Evolutionary conservation across 768 basidiomycete genomes (phyloP).

Genomic region (Tricholoma terreum): DNA sequence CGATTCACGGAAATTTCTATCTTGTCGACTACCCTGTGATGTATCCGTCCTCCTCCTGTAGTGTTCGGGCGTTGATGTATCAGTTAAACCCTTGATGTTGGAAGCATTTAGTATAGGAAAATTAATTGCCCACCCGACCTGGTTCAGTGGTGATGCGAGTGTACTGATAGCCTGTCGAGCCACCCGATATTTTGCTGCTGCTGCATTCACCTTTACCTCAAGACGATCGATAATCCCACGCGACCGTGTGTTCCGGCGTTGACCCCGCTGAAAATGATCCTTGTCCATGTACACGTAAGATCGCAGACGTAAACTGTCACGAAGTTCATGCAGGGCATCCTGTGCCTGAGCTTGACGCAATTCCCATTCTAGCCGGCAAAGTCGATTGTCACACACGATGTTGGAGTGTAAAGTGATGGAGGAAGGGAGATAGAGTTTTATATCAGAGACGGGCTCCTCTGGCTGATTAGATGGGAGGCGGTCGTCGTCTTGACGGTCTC

Average conservation of each 20-base stretch:
- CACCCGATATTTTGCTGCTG: background rate
- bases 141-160: constrained; percentile 1
- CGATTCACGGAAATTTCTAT: too few species aligned
- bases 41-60: background rate
- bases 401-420: too few species aligned
- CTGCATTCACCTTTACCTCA: too few species aligned
- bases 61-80: background rate
- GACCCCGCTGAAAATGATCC: constrained; percentile 9
- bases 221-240: background rate
- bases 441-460: too few species aligned
- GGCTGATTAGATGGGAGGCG: too few species aligned
- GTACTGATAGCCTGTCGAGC: background rate
- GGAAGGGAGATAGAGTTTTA: too few species aligned
- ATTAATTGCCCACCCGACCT: background rate
- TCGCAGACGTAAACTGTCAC: constrained; percentile 7
- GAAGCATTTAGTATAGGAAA: constrained; percentile 4
- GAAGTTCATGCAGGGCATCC: too few species aligned
- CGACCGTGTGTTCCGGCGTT: constrained; percentile 7
- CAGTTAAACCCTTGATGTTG: too few species aligned
- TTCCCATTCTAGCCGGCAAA: background rate
- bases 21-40: too few species aligned
- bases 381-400: too few species aligned
- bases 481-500: too few species aligned
- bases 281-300: background rate
- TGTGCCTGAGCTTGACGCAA: constrained; percentile 13